These are phyloP conservation scores for Histomonas meleagridis DNA, from an alignment of 208 protist species.

Conservation along the genomic window DNA sequence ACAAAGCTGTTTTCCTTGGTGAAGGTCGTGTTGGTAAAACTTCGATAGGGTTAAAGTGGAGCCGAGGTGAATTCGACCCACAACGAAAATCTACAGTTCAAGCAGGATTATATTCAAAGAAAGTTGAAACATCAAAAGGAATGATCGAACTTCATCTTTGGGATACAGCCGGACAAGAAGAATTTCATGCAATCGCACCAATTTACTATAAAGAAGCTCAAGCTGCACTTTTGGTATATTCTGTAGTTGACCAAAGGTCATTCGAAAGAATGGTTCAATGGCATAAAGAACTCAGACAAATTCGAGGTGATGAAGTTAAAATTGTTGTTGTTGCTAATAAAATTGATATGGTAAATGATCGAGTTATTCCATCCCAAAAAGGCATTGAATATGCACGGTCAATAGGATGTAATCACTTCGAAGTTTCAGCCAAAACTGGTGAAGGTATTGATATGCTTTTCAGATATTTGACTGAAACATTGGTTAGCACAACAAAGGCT, in stretches of 20 bases:
- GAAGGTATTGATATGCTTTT: constrained; percentile 38
- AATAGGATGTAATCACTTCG: not conserved
- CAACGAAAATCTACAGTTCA: not conserved
- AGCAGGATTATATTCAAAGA: not conserved
- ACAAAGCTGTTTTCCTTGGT: constrained; percentile 18
- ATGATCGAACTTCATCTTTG: constrained; percentile 3
- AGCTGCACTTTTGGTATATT: constrained; percentile 5
- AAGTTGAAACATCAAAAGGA: not conserved
- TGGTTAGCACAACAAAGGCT: not conserved
- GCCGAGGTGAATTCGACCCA: not conserved
- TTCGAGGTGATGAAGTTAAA: not conserved
- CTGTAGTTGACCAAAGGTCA: not conserved
- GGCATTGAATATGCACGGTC: not conserved
- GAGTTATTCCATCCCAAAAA: constrained; percentile 13
- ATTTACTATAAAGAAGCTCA: constrained; percentile 34
- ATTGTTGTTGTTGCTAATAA: constrained; percentile 5
- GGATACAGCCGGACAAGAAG: constrained; percentile 34
- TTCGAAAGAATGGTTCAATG: constrained; percentile 27
- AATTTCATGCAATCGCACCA: not conserved
- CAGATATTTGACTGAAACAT: not conserved
- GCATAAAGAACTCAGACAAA: not conserved
- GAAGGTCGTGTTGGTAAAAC: constrained; percentile 34
- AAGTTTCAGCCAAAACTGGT: constrained; percentile 30
- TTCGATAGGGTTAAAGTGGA: constrained; percentile 1
- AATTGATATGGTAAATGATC: not conserved